Conservation (phyloP, 768 basidiomycete species). For the Lactifluus rugatus region DNA sequence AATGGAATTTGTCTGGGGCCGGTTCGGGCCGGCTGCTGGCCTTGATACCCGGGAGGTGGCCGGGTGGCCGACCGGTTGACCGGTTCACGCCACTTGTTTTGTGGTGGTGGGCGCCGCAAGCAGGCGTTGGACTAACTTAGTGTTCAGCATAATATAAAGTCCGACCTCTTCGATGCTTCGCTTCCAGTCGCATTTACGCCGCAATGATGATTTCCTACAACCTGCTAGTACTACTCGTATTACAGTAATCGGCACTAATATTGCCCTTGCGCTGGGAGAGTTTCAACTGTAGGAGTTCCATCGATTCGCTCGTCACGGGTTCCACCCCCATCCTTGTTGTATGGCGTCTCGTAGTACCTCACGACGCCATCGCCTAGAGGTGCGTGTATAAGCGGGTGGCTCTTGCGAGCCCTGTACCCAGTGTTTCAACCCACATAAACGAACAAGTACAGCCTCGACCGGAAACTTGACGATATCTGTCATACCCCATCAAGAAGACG, state of each 20-base stretch:
- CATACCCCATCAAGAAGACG: slow-evolving; percentile 21
- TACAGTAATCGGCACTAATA: neutral
- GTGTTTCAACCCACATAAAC: neutral
- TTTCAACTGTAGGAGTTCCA: neutral
- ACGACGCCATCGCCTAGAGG: slow-evolving; percentile 1
- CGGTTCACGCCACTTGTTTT: too few species aligned
- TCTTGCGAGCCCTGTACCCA: neutral
- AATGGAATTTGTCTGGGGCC: too few species aligned
- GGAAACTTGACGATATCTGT: slow-evolving; percentile 40
- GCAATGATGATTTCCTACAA: neutral
- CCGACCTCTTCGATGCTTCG: too few species aligned
- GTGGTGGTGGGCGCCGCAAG: too few species aligned
- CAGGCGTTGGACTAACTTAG: too few species aligned
- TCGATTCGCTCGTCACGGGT: slow-evolving; percentile 1
- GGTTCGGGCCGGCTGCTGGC: too few species aligned
- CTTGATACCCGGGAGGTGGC: too few species aligned
- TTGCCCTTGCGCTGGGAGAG: neutral
- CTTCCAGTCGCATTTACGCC: neutral
- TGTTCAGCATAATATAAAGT: too few species aligned
- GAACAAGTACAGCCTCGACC: slow-evolving; percentile 29
- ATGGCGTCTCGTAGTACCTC: neutral
- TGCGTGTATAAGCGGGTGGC: neutral
- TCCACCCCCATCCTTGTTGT: neutral
- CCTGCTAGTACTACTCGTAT: neutral
- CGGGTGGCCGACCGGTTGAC: too few species aligned